Evolutionary conservation across 2,329 filamentous ascomycete genomes (phyloP), one percentile per base, ranked within the genome.

Genomic region (Neonectria sp.): DNA sequence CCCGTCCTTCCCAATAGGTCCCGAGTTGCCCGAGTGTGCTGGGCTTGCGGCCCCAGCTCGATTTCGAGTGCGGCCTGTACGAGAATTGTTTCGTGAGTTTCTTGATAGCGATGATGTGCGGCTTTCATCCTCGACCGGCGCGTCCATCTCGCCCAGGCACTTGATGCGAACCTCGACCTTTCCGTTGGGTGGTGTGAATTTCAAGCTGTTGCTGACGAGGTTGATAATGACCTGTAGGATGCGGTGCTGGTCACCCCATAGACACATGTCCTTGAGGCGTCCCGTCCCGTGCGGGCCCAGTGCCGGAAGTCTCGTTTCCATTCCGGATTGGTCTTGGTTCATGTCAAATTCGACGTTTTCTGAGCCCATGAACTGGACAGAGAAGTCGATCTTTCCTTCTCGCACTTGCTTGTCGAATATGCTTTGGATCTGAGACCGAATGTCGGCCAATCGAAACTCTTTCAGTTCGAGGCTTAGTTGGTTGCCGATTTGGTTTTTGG

Each of bases 171-270:
- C 88, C 29, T 90, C 87, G 3, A 98, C 93, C 33, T 86, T 91
- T 8, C 95, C 95, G 1, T 91, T 91, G 7, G 89, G 80, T 0
- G 94, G 93, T 0, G 95, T 97, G 76, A 98, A 97, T 78, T 98
- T 98, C 49, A 97, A 83, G 78, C 92, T 94, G 82, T 98, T 98
- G 80, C 93, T 95, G 53, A 97, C 94, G 35, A 98, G 85, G 76
- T 97, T 97, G 83, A 97, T 97, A 53, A 97, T 89, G n/a, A 97
- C 93, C 78, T 97, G 95, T 29, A 97, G 82, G 45, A 97, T 96
- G 51, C 95, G 88, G 76, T 97, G 94, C 72, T 96, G 93, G 74
- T 98, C 95, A n/a, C 95, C 95, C 90, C 93, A 96, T 1, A 98
- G 84, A 57, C 93, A 91, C 91, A 97, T 95, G 70, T 97, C 94